Conservation (phyloP, 129 eudicot genomes). For the Centaurea solstitialis region DNA sequence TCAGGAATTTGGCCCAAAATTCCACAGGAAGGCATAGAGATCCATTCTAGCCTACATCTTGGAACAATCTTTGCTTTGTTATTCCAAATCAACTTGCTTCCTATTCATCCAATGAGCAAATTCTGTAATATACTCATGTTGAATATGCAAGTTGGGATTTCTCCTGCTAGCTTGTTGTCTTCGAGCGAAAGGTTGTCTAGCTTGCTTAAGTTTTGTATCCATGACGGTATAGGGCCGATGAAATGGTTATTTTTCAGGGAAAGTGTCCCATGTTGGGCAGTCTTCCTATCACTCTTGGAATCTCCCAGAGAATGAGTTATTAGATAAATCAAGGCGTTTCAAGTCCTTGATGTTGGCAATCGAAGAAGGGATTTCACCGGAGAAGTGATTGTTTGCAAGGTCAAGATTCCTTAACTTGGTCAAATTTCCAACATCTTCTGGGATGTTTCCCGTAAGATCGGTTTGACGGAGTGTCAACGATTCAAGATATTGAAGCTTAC, state of each 20-base stretch:
- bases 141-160: slow-evolving; percentile 40
- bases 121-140: slow-evolving; percentile 12
- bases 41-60: slow-evolving; percentile 26
- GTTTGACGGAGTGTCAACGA: neutral
- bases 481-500: neutral
- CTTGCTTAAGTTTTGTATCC: slow-evolving; percentile 23
- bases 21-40: slow-evolving; percentile 32
- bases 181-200: slow-evolving; percentile 31
- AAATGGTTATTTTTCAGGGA: no score
- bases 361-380: slow-evolving; percentile 36
- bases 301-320: slow-evolving; percentile 22
- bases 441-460: neutral
- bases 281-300: slow-evolving; percentile 34
- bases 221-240: slow-evolving; percentile 35
- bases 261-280: slow-evolving; percentile 33
- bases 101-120: slow-evolving; percentile 29
- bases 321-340: slow-evolving; percentile 13
- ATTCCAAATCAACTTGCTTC: neutral
- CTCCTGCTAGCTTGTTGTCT: slow-evolving; percentile 31
- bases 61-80: slow-evolving; percentile 32
- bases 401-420: slow-evolving; percentile 31
- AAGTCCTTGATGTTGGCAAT: slow-evolving; percentile 24
- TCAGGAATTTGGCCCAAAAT: slow-evolving; percentile 32
- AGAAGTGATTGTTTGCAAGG: slow-evolving; percentile 23
- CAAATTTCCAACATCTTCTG: slow-evolving; percentile 34